phyloP scores from a whole-genome alignment of 2,329 filamentous ascomycete species.

The Aspergillus melleus region DNA sequence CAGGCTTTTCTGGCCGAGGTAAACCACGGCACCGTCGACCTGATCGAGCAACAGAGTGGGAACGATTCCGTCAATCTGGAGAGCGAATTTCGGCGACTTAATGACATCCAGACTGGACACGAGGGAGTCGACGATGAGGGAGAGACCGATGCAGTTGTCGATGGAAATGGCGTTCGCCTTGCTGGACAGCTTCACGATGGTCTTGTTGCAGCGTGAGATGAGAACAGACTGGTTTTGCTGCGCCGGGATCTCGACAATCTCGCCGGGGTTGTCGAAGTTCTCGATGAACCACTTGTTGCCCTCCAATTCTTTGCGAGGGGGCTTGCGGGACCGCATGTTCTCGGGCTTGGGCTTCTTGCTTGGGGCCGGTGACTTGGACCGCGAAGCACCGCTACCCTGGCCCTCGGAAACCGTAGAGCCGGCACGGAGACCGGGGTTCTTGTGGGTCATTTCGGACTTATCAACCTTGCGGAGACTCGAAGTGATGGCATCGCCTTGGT shows the following conservation, averaged over 20 bases:
- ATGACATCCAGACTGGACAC: constrained; percentile 93
- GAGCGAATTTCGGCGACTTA: constrained; percentile 89
- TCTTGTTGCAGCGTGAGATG: constrained; percentile 88
- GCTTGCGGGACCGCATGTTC: constrained; percentile 81
- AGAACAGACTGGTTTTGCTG: constrained; percentile 84
- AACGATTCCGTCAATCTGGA: constrained; percentile 84
- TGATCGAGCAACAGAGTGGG: constrained; percentile 91
- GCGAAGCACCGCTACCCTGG: constrained; percentile 53
- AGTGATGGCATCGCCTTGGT: constrained; percentile 85
- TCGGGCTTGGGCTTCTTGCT: constrained; percentile 85
- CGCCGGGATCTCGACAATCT: constrained; percentile 78
- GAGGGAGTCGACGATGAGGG: constrained; percentile 83
- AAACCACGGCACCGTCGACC: constrained; percentile 85
- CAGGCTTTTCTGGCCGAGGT: constrained; percentile 77
- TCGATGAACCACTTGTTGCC: constrained; percentile 96
- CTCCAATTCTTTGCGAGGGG: constrained; percentile 73
- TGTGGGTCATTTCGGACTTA: constrained; percentile 95
- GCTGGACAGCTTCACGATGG: constrained; percentile 82
- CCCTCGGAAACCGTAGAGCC: constrained; percentile 66
- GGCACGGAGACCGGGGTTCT: constrained; percentile 84
- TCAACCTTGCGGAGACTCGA: constrained; percentile 90
- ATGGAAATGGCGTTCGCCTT: constrained; percentile 97
- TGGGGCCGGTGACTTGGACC: constrained; percentile 82
- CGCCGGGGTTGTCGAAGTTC: constrained; percentile 78
- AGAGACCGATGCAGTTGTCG: constrained; percentile 83